A percentile compares a stretch with the other conserved stretches of the same genome.
Conservation (phyloP, 495 filamentous ascomycete genomes). For the Evernia prunastri region DNA sequence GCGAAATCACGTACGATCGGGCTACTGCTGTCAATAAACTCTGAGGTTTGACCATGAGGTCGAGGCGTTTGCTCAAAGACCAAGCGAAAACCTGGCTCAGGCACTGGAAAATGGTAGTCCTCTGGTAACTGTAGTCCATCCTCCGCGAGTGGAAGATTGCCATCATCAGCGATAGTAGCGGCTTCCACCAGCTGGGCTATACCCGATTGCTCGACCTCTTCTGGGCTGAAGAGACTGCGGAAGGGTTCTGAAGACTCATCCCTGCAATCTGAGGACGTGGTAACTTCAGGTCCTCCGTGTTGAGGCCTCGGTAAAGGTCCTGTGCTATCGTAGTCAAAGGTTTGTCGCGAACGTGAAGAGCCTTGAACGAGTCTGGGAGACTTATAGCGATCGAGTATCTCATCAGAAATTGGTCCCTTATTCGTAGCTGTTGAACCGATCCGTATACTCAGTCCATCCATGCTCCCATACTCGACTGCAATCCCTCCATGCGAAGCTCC, state of each 20-base stretch:
- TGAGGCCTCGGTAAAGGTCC: not conserved
- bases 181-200: not conserved
- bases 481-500: not conserved
- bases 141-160: not conserved
- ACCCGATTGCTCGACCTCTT: not conserved
- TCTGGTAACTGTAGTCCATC: not conserved
- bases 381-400: constrained; percentile 13
- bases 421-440: constrained; percentile 11
- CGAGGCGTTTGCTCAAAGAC: constrained; percentile 8
- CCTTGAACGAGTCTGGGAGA: not conserved
- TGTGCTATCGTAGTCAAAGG: not conserved
- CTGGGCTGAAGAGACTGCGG: not conserved
- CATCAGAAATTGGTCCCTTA: constrained; percentile 4
- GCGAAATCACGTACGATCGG: constrained; percentile 1
- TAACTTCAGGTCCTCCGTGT: not conserved
- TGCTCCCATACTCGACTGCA: not conserved
- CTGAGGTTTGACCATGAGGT: not conserved
- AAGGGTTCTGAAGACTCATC: not conserved
- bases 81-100: constrained; percentile 8
- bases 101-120: not conserved
- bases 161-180: not conserved
- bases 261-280: not conserved
- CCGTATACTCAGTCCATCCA: constrained; percentile 6
- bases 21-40: not conserved
- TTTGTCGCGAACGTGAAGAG: not conserved